A percentile compares a stretch with the other conserved stretches of the same genome.
Conservation (phyloP, 768 basidiomycete genomes). For the Mycena metata region DNA sequence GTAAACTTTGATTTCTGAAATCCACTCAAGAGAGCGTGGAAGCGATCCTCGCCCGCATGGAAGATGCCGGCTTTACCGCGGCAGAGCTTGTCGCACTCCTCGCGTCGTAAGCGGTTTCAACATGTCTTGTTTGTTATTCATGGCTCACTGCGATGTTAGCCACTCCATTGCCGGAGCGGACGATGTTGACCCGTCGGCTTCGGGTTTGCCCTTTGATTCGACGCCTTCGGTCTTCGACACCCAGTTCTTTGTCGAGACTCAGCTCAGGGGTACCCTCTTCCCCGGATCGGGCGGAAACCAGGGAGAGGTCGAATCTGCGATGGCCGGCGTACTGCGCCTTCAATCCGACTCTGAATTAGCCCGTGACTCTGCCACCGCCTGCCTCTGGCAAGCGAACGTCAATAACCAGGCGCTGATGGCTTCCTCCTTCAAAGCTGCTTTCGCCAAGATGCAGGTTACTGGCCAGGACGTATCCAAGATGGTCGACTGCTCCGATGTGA, state of each 20-base stretch:
- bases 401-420: constrained; percentile 44
- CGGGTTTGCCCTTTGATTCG: constrained; percentile 39
- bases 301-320: constrained; percentile 29
- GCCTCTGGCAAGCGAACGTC: constrained; percentile 25
- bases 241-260: constrained; percentile 42
- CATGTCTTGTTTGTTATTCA: not conserved
- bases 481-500: constrained; percentile 56
- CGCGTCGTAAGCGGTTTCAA: constrained; percentile 36
- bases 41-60: constrained; percentile 43
- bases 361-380: constrained; percentile 19
- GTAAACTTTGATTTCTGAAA: constrained; percentile 3
- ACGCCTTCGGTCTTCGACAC: constrained; percentile 41
- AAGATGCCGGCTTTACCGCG: constrained; percentile 44
- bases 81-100: constrained; percentile 46
- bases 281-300: constrained; percentile 35
- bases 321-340: constrained; percentile 35
- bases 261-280: constrained; percentile 38
- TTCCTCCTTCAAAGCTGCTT: constrained; percentile 46
- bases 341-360: constrained; percentile 28
- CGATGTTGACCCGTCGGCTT: constrained; percentile 13
- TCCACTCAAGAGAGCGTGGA: constrained; percentile 35
- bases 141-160: constrained; percentile 9
- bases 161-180: constrained; percentile 22
- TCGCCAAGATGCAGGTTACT: constrained; percentile 51
- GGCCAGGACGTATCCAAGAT: constrained; percentile 47